These are phyloP conservation scores for Earliella scabrosa DNA, from an alignment of 1,284 basidiomycete species.

Conservation along the genomic window DNA sequence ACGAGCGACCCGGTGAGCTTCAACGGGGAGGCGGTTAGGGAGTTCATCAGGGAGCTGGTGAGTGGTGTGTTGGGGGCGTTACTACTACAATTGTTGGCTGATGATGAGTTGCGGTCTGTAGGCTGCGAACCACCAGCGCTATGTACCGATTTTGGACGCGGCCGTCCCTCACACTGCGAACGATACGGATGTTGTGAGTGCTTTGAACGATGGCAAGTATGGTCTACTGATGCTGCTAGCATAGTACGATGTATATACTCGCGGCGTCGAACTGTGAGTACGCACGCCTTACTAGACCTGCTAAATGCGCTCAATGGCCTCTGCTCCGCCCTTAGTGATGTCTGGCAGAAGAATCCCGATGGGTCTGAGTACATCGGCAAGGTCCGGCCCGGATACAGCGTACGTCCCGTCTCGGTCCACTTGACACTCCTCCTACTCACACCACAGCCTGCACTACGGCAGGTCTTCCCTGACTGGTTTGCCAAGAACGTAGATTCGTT, in stretches of 20 bases:
- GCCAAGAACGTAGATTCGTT: constrained; percentile 49
- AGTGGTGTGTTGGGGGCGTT: too few relatives aligned
- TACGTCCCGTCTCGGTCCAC: constrained; percentile 29
- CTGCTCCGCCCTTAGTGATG: constrained; percentile 63
- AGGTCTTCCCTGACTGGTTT: constrained; percentile 75
- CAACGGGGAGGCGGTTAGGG: constrained; percentile 56
- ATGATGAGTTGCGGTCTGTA: constrained; percentile 14
- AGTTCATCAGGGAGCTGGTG: constrained; percentile 65
- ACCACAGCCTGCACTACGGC: too few relatives aligned
- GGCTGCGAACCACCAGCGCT: constrained; percentile 39
- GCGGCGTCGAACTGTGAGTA: constrained; percentile 45
- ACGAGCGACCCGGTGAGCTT: constrained; percentile 70
- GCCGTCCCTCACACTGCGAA: constrained; percentile 41
- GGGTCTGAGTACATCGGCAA: constrained; percentile 69
- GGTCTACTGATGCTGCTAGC: neutral
- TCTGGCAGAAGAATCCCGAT: constrained; percentile 71
- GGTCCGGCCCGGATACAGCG: constrained; percentile 65
- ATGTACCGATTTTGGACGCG: constrained; percentile 46
- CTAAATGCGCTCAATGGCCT: constrained; percentile 43
- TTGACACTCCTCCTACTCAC: neutral
- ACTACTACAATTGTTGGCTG: too few relatives aligned
- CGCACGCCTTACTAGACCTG: too few relatives aligned
- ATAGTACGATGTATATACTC: constrained; percentile 53
- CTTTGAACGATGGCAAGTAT: neutral
- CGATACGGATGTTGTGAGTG: constrained; percentile 42